Conservation (phyloP, 2,329 filamentous ascomycete genomes). For the Arthrobotrys sphaeroides region DNA sequence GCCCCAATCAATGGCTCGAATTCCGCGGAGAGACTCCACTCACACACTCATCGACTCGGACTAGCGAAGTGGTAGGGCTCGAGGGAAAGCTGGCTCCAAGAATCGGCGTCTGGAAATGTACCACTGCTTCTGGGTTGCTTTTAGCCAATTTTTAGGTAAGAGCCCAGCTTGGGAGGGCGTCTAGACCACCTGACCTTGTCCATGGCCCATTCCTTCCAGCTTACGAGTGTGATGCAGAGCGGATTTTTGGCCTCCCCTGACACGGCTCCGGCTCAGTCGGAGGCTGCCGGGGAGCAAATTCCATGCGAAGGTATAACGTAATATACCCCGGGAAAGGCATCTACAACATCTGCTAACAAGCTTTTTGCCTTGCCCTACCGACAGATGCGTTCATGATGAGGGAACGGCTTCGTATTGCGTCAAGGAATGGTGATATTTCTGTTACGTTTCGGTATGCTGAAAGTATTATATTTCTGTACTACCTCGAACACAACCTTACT, state of each 20-base stretch:
- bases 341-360: neutral
- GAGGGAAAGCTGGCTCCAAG: constrained; percentile 27
- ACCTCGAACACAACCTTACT: neutral
- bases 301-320: constrained; percentile 36
- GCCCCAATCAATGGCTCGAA: constrained; percentile 22
- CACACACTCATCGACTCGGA: constrained; percentile 7
- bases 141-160: constrained; percentile 54
- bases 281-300: constrained; percentile 47
- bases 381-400: constrained; percentile 20
- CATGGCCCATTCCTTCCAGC: constrained; percentile 12
- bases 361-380: neutral
- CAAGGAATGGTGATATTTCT: constrained; percentile 43
- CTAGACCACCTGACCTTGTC: constrained; percentile 40
- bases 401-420: constrained; percentile 38
- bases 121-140: constrained; percentile 22
- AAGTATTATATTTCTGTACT: constrained; percentile 13
- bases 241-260: constrained; percentile 25
- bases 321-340: constrained; percentile 45
- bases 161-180: constrained; percentile 22
- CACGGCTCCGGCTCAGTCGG: constrained; percentile 26
- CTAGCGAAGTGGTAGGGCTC: constrained; percentile 14
- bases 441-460: constrained; percentile 49
- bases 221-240: constrained; percentile 11
- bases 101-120: constrained; percentile 45
- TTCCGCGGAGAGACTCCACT: constrained; percentile 39